Base-by-base conservation (phyloP, 495 filamentous ascomycete genomes). In the Endocarpon pusillum region DNA sequence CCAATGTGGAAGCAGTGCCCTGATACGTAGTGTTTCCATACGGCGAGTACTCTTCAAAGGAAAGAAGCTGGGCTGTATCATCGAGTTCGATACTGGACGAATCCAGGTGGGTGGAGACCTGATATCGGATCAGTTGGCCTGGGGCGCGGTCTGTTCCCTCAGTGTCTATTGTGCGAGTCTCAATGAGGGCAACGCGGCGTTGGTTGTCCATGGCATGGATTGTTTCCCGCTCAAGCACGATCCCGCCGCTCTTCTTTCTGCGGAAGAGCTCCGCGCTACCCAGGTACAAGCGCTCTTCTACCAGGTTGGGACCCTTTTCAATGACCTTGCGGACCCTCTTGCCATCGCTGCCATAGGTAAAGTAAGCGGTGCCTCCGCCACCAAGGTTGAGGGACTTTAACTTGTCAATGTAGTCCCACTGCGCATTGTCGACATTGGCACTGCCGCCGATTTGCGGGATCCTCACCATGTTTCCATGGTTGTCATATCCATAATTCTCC, bases 21-120 rank as follows among this genome's bases (percentile, higher is more conserved):
- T 33, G 30, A 39, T 51, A 58, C 2, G 46, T 29, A 0, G 48
- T 42, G 12, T 10, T 22, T 0, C 58, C 57, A 42, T 39, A 62
- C 1, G 58, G 44, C 0, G 34, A 42, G 36, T 51, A 62, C 34
- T 62, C 58, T 19, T 57, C 49, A 19, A 52, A 53, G 4, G 49
- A 44, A 3, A 60, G 21, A 6, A 58, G 8, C 7, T 39, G 35
- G 4, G 33, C 55, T 1, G 25, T 11, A 6, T 49, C 40, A 37
- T 57, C 55, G 1, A 52, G 26, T 34, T 58, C 55, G n/a, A n/a
- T n/a, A n/a, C n/a, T n/a, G n/a, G n/a, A n/a, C n/a, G n/a, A n/a
- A n/a, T n/a, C n/a, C 6, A 50, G 23, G 3, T 20, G 1, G 9
- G 27, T 24, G 35, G 32, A 16, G 15, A 20, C n/a, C 21, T 41